These are phyloP conservation scores for Cenchrus americanus DNA, from an alignment of 176 grass and related monocot genomes.

Conservation along the genomic window DNA sequence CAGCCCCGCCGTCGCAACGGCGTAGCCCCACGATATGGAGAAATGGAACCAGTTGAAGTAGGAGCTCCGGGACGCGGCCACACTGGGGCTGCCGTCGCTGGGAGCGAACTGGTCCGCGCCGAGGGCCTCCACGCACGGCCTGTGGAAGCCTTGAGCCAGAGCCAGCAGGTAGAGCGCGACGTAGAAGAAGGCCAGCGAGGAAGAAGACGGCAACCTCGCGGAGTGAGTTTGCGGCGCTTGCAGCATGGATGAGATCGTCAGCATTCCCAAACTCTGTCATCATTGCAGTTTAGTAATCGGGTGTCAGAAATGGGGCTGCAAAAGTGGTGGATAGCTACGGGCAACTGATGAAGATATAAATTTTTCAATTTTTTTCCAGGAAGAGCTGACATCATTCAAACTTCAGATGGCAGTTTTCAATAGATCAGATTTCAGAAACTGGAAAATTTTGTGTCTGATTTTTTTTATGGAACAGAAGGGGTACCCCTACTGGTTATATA, in stretches of 20 bases:
- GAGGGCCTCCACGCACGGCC: slow-evolving; percentile 60
- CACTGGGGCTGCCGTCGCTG: neutral
- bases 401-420: too few species aligned
- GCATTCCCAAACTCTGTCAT: slow-evolving; percentile 61
- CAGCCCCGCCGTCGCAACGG: neutral
- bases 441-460: neutral
- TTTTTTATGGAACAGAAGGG: too few species aligned
- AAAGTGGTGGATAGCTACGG: neutral
- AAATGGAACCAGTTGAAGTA: slow-evolving; percentile 93
- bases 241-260: slow-evolving; percentile 51
- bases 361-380: too few species aligned
- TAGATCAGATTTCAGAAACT: too few species aligned
- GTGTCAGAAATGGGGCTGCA: neutral
- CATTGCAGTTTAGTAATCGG: neutral
- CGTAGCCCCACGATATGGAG: slow-evolving; percentile 49
- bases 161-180: slow-evolving; percentile 64
- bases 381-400: too few species aligned
- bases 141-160: slow-evolving; percentile 57
- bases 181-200: slow-evolving; percentile 45
- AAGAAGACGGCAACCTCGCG: neutral
- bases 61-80: slow-evolving; percentile 48
- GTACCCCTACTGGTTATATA: too few species aligned
- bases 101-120: slow-evolving; percentile 72
- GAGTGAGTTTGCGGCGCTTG: neutral
- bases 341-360: neutral